Base-by-base conservation (phyloP, 2,329 filamentous ascomycete species). In the Colletotrichum lupini region DNA sequence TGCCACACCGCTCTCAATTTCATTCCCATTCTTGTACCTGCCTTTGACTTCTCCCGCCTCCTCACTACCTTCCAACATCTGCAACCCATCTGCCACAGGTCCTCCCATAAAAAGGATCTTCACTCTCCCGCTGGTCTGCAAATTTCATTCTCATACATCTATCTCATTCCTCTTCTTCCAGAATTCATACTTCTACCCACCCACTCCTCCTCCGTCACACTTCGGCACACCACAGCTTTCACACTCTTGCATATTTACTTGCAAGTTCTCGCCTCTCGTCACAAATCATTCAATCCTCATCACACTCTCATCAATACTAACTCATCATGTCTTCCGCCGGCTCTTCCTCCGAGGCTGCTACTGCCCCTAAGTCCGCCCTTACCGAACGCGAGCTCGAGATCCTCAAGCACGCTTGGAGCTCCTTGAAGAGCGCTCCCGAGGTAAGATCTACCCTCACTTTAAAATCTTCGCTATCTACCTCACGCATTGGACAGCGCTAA, bases 351-450 rank as follows among this genome's bases (percentile, higher is more conserved):
- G 62, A 65, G 62, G 52, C 62, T 30, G 6, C 24, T 8, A 22
- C 62, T 56, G 6, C 19, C 9, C 32, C 49, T 26, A 72, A 75
- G 72, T 4, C 56, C 14, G 14, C 46, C 22, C 76, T 79, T 55
- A 78, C 75, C 19, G 75, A 76, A 0, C 76, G 77, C 14, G 78
- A 79, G 71, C 11, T 75, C 3, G 76, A 78, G 68, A 78, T 79
- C 28, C 76, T 79, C 14, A 46, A 66, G 35, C 35, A 75, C 49
- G 76, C 77, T 5, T 79, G 77, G 77, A 75, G 60, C 60, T 79
- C 76, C 74, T 72, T 79, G 75, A 78, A 78, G 64, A 67, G 63
- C 4, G 61, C 70, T n/a, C 78, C 78, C 3, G 78, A 79, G 75
- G 78, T 77, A 71, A 67, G 77, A 32, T 7, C 1, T 14, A 46